Percentiles rank a stretch among this genome's conserved stretches.
Evolutionary conservation across 345 rosid genomes (phyloP).

Genomic region (Odontarrhena argentea): DNA sequence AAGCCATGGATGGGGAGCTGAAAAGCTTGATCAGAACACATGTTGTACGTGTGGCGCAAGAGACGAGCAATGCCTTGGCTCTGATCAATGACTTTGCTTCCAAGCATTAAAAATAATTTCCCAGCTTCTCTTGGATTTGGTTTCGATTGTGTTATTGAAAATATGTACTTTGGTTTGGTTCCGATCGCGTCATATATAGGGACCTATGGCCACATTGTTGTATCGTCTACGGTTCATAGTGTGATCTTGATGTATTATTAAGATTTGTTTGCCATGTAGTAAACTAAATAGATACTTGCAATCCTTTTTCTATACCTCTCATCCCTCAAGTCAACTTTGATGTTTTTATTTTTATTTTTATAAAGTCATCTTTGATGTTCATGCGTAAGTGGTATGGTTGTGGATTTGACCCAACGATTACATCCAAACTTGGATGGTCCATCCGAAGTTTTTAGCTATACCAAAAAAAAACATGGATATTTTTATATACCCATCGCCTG

Average conservation of each 20-base stretch:
- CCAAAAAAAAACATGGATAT: no score
- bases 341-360: no score
- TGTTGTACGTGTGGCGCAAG: slow-evolving; percentile 69
- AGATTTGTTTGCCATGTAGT: not conserved
- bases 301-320: no score
- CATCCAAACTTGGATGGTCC: no score
- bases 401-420: no score
- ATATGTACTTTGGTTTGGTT: slow-evolving; percentile 19
- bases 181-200: slow-evolving; percentile 1
- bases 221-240: slow-evolving; percentile 13
- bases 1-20: slow-evolving; percentile 63
- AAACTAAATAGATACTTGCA: no score
- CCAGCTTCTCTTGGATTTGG: slow-evolving; percentile 6
- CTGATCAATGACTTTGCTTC: slow-evolving; percentile 66
- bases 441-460: no score
- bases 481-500: no score
- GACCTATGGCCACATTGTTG: not conserved
- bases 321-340: no score
- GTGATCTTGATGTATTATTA: not conserved
- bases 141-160: not conserved
- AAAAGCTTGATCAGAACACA: slow-evolving; percentile 56
- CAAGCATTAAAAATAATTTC: slow-evolving; percentile 32
- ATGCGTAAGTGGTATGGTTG: no score
- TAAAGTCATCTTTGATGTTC: no score
- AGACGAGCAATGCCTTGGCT: slow-evolving; percentile 86